Percentiles rank a stretch among this genome's conserved stretches.
These are phyloP conservation scores for Elsinoe batatas DNA, from an alignment of 2,329 filamentous ascomycete genomes.

Conservation along the genomic window DNA sequence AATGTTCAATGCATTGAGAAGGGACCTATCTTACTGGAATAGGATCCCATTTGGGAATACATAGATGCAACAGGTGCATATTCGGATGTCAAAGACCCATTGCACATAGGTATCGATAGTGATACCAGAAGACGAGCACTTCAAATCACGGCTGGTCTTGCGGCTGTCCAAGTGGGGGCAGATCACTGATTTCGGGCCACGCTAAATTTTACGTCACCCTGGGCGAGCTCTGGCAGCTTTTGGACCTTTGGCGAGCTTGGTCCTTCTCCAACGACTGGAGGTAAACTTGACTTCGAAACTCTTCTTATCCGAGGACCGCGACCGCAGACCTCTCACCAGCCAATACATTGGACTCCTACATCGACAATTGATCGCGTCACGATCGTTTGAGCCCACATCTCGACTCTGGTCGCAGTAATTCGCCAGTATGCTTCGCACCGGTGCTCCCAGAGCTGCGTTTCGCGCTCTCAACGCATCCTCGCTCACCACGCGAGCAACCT, in stretches of 20 bases:
- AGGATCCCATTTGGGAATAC: no score
- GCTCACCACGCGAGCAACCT: constrained; percentile 22
- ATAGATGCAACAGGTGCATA: no score
- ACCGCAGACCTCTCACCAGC: background rate
- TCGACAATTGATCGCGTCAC: background rate
- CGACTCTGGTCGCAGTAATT: background rate
- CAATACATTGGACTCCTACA: background rate
- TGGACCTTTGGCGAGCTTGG: background rate
- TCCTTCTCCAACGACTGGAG: background rate
- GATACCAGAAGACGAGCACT: no score
- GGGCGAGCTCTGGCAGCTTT: background rate
- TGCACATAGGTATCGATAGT: no score
- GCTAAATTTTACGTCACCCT: background rate
- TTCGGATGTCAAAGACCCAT: no score
- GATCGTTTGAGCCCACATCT: background rate
- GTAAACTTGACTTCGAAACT: background rate
- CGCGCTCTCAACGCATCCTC: constrained; percentile 28
- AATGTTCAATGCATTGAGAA: background rate
- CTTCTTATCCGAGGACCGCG: background rate
- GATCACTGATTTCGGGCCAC: background rate
- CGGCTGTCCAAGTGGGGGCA: background rate
- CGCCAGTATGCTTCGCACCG: constrained; percentile 34
- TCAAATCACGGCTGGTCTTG: background rate
- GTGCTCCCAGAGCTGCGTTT: constrained; percentile 33
- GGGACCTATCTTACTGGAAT: background rate